Base-by-base conservation (phyloP, 139 green algal species). In the Closterium sp. region DNA sequence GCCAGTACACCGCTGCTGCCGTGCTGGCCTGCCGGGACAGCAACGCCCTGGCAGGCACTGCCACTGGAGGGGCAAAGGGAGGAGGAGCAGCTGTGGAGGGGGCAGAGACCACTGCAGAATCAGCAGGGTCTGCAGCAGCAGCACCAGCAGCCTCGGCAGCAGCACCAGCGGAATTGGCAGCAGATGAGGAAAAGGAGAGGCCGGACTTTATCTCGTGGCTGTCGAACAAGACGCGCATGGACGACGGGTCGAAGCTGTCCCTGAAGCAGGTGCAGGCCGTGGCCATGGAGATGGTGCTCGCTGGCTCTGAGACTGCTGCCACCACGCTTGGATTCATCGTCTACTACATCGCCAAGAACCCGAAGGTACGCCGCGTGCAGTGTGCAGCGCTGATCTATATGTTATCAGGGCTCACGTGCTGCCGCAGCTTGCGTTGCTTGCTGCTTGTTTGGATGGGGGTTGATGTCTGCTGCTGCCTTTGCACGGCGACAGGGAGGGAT, bases 181-280 rank as follows among this genome's bases (percentile, higher is more conserved):
- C 9, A 19, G 55, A 76, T 6, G 2, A 12, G 55, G 55, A 76
- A 19, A 76, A 76, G 55, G 55, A 76, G 55, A 76, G 4, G 55
- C 55, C 55, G 55, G 85, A 88, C 33, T 88, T 88, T 7, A 43
- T 88, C 5, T 69, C 85, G 8, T 88, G 34, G 33, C 85, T 88
- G 33, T 38, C 30, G 25, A 88, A 30, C 85, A 88, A 88, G 85
- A 33, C 85, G 6, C 33, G 85, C 33, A 3, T 88, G 33, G 25
- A 32, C 34, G 30, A 33, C 85, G 33, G 34, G 85, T 33, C 31
- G 7, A 36, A 31, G 30, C 33, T 88, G 85, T 6, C 31, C 0
- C 33, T 36, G 28, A 36, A 32, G 85, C 31, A 88, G 85, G 85
- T 88, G 85, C 85, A 88, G 85, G 85, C 85, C 0, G 85, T 69